Evolutionary conservation across 768 basidiomycete species (phyloP), one percentile per base, ranked within the genome.

Genomic region (Cyclocybe cylindracea): DNA sequence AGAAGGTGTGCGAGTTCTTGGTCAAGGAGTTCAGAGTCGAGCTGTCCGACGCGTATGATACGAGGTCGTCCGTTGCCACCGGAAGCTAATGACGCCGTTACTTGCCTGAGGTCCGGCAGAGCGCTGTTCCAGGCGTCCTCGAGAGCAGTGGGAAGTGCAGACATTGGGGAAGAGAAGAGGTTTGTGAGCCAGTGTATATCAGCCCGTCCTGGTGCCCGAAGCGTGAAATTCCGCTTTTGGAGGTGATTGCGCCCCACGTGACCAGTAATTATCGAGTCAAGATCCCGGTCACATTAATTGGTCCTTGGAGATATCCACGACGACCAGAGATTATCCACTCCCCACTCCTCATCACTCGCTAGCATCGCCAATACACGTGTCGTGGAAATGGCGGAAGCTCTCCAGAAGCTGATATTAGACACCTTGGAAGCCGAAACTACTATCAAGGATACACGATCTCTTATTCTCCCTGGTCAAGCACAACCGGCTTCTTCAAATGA

Each of bases 1-100:
- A 98, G 77, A 53, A 97, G 71, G 29, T 85, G 79, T 32, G 89
- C 83, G 13, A 98, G 81, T 56, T 97, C 94, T 58, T 86, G 83
- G 71, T 98, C 96, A 43, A 98, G 79, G 18, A 95, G 77, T 60
- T 93, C 88, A 3, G 95, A 85, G 67, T 98, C 96, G 47, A 98
- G 83, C 68, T 96, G 91, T 7, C 90, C 89, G 43, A 98, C 93
- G 39, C 94, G 89, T 19, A 84, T 74, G 31, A 86, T 71, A n/a
- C 86, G 78, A 24, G 77, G 64, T 42, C 55, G 53, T 36, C 29
- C 48, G 19, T 73, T 67, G 11, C 64, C 46, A 7, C 63, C 57
- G 5, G 68, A 53, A 16, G 59, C 60, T 18, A 85, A 58, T 10
- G 72, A 67, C 29, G 70, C 65, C 44, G 76, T 72, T 37, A 87